Conservation (phyloP, 306 rosid species). For the Glycine soja region DNA sequence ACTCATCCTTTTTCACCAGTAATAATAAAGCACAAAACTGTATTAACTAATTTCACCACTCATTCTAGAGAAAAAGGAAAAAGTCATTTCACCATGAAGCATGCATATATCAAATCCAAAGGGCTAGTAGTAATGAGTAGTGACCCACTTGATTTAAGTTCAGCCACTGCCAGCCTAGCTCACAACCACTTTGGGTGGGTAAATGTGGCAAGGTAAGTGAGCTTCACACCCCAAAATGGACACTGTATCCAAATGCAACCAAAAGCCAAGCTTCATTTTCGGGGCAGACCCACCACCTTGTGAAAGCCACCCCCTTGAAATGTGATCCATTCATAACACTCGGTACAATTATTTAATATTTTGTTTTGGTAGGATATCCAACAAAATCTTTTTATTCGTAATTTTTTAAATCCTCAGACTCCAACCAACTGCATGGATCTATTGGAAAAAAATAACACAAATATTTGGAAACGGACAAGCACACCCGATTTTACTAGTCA, state of each 20-base stretch:
- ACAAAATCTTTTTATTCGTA: constrained; percentile 44
- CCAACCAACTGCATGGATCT: constrained; percentile 45
- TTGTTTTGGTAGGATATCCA: constrained; percentile 48
- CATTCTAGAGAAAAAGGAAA: background rate
- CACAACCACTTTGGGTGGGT: constrained; percentile 54
- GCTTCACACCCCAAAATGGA: constrained; percentile 45
- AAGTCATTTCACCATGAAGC: background rate
- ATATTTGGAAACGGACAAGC: constrained; percentile 35
- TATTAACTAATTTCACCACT: constrained; percentile 22
- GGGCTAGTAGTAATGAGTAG: constrained; percentile 40
- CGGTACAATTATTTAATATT: constrained; percentile 67
- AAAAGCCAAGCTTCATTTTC: constrained; percentile 58
- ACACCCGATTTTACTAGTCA: constrained; percentile 26
- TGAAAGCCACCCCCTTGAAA: constrained; percentile 61
- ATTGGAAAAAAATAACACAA: background rate
- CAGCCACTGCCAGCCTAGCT: constrained; percentile 74
- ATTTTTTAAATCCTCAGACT: constrained; percentile 26
- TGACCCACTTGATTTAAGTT: constrained; percentile 41
- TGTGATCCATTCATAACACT: constrained; percentile 58
- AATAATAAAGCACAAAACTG: constrained; percentile 6
- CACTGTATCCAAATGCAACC: constrained; percentile 50
- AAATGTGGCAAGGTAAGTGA: constrained; percentile 43
- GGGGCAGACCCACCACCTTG: constrained; percentile 57
- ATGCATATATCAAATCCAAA: constrained; percentile 16
- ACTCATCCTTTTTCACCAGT: too few species aligned